phyloP scores from a whole-genome alignment of 106 monocot genomes.

The Posidonia australis region DNA sequence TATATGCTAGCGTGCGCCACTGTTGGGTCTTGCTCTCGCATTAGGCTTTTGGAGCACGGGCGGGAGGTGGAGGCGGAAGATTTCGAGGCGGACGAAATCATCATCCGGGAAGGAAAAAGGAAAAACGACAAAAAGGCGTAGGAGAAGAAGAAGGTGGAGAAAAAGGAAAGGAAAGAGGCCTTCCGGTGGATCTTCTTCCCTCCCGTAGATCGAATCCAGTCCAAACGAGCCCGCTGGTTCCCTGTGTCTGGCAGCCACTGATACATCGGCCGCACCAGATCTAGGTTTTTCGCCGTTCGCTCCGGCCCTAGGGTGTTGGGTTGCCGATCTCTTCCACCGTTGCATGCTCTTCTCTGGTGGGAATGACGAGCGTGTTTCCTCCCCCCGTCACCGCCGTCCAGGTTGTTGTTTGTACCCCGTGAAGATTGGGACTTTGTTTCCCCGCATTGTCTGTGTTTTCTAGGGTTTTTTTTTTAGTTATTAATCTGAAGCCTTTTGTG shows the following conservation, averaged over 20 bases:
- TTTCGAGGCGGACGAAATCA: too few species aligned
- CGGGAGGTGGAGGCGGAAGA: too few species aligned
- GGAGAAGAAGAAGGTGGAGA: too few species aligned
- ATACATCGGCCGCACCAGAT: background rate
- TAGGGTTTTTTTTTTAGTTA: background rate
- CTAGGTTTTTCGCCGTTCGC: conserved; percentile 2
- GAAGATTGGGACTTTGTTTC: background rate
- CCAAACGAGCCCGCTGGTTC: background rate
- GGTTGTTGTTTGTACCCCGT: background rate
- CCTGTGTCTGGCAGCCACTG: background rate
- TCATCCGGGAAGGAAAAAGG: too few species aligned
- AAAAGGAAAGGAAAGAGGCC: background rate
- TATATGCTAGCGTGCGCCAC: too few species aligned
- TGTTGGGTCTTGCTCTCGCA: too few species aligned
- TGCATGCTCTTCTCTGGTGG: background rate
- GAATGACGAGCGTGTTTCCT: conserved; percentile 5
- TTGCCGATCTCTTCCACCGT: background rate
- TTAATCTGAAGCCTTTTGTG: background rate
- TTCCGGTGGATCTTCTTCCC: background rate
- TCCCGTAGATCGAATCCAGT: background rate
- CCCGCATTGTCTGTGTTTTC: background rate
- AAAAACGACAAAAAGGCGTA: too few species aligned
- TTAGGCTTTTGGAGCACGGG: too few species aligned
- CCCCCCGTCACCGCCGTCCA: conserved; percentile 6
- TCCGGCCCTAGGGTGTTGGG: background rate